Evolutionary conservation across 257 asterid genomes (phyloP).

Genomic region (Nemophila menziesii): DNA sequence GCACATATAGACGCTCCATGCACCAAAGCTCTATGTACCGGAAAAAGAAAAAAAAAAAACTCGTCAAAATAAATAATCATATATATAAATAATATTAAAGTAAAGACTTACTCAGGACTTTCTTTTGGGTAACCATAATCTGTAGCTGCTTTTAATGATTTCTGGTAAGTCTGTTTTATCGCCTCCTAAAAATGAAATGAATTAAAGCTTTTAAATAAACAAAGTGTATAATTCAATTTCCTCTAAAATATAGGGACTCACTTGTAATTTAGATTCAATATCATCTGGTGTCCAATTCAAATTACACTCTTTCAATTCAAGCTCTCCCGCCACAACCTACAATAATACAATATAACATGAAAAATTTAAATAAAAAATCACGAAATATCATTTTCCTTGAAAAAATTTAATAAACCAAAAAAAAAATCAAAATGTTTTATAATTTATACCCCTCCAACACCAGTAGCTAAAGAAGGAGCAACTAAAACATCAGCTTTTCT

Average conservation of each 20-base stretch:
- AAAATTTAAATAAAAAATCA: neutral
- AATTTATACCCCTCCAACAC: constrained; percentile 87
- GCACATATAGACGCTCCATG: constrained; percentile 91
- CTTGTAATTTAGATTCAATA: constrained; percentile 89
- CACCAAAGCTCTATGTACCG: constrained; percentile 54
- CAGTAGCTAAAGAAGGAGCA: constrained; percentile 96
- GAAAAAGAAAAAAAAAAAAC: neutral
- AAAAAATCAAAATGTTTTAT: constrained; percentile 4
- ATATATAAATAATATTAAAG: neutral
- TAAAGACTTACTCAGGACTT: constrained; percentile 83
- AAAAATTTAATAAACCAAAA: neutral
- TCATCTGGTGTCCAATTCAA: constrained; percentile 95
- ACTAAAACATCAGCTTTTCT: constrained; percentile 75
- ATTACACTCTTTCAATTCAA: constrained; percentile 84
- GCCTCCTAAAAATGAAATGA: constrained; percentile 55
- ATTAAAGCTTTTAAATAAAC: neutral
- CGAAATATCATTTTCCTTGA: neutral
- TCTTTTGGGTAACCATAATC: constrained; percentile 94
- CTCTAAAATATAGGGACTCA: constrained; percentile 6
- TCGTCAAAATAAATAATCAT: too few species aligned
- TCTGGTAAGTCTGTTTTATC: constrained; percentile 84
- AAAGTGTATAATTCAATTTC: neutral
- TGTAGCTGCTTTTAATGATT: constrained; percentile 69
- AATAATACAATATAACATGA: neutral
- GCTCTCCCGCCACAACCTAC: constrained; percentile 97